Base-by-base conservation (phyloP, 768 basidiomycete genomes). In the Lactarius indigo region DNA sequence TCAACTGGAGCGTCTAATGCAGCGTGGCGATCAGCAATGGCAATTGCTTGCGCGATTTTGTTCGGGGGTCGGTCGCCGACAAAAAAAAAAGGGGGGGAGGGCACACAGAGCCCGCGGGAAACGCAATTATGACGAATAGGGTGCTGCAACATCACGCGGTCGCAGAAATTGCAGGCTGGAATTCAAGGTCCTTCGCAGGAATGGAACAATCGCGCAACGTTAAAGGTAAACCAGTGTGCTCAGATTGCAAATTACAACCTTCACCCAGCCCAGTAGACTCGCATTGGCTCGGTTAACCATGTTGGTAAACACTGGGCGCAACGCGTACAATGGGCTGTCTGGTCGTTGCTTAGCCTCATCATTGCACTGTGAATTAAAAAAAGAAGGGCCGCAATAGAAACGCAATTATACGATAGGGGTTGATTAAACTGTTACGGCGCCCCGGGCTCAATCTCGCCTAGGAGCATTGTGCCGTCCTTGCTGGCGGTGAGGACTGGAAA, bases 381-480 rank as follows among this genome's bases (percentile, higher is more conserved):
- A 17, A n/a, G n/a, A 54, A 35, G 13, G 57, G 31, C 26, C 26
- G 57, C 42, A 28, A 20, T 15, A 33, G 15, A 23, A 50, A 61
- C 35, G n/a, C 28, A 42, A 52, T 15, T 15, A 39, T 3, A 17
- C 37, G 9, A 63, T 59, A 64, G 62, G 62, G 62, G 63, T 18
- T 9, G 20, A 37, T 56, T 52, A 35, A 64, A 63, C 23, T 42
- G 39, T 39, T 70, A 70, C 30, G 64, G 57, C 39, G 62, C 65
- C 13, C 85, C 83, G 17, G 84, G 85, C 73, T 97, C 93, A 52
- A 98, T 84, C 79, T 98, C 95, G 18, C 95, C 95, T 68, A 97
- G 77, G 26, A 98, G 79, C 90, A 97, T 89, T 15, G 93, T 96
- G 17, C 86, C 89, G 70, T 98, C 95, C 78, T 96, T 96, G 80